Conservation (phyloP, 1,139 yeast species). For the Suhomyces taliae region DNA sequence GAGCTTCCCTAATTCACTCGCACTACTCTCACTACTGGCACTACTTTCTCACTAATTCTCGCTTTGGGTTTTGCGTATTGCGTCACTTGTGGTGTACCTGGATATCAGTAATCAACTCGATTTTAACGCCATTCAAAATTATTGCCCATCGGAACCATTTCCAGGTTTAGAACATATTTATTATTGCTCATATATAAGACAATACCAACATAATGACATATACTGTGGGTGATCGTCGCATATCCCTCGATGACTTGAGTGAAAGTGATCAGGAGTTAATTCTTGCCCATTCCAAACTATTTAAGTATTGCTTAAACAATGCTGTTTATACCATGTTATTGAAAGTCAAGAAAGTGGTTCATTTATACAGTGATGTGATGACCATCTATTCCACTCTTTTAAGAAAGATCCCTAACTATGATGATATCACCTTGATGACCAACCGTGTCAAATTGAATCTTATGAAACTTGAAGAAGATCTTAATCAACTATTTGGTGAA, state of each 20-base stretch:
- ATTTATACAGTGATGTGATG: constrained; percentile 39
- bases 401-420: constrained; percentile 42
- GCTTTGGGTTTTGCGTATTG: too few species aligned
- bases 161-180: too few species aligned
- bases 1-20: too few species aligned
- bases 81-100: too few species aligned
- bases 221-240: constrained; percentile 32
- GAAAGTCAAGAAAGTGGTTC: constrained; percentile 33
- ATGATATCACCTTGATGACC: constrained; percentile 42
- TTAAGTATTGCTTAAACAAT: constrained; percentile 36
- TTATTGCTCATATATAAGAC: too few species aligned
- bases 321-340: constrained; percentile 30
- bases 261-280: constrained; percentile 28
- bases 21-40: neutral
- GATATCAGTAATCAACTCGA: too few species aligned
- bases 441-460: constrained; percentile 24
- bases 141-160: too few species aligned
- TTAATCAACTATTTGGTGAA: constrained; percentile 30
- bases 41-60: neutral
- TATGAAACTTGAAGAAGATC: constrained; percentile 33
- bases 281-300: constrained; percentile 29
- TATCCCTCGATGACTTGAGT: constrained; percentile 24
- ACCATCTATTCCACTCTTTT: constrained; percentile 44
- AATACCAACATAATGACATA: constrained; percentile 28
- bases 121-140: too few species aligned